These are phyloP conservation scores for Pulveroboletus sp. DNA, from an alignment of 768 basidiomycete species.

Conservation along the genomic window DNA sequence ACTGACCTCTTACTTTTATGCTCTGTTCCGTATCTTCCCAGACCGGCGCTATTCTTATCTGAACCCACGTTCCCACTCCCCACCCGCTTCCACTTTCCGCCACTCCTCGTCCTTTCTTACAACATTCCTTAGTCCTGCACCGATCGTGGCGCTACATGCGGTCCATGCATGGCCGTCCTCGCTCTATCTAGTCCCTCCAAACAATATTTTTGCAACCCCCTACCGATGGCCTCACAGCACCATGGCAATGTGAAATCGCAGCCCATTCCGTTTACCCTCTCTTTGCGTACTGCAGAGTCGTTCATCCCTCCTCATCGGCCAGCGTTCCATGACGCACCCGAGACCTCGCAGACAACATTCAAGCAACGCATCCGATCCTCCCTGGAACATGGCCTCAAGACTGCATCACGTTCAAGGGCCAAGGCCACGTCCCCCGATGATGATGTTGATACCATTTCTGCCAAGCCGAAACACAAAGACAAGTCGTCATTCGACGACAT, in stretches of 20 bases:
- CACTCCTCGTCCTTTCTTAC: constrained; percentile 12
- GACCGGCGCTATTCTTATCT: constrained; percentile 10
- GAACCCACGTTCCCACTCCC: constrained; percentile 19
- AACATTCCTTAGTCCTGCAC: constrained; percentile 9
- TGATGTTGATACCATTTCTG: constrained; percentile 39
- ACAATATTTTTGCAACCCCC: constrained; percentile 39
- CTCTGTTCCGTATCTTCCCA: constrained; percentile 16
- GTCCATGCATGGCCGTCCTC: constrained; percentile 45
- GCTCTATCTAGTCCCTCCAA: constrained; percentile 38
- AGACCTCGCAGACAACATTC: constrained; percentile 51
- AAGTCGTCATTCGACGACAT: constrained; percentile 30
- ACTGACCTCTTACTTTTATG: constrained; percentile 10
- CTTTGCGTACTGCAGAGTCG: constrained; percentile 41
- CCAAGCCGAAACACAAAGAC: constrained; percentile 44
- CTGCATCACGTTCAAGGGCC: constrained; percentile 57
- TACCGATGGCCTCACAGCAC: constrained; percentile 46
- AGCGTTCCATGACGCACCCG: constrained; percentile 31
- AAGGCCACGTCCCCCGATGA: constrained; percentile 41
- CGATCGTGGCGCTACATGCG: constrained; percentile 30
- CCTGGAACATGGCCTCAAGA: constrained; percentile 63
- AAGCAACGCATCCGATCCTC: constrained; percentile 59
- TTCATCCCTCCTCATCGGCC: constrained; percentile 30
- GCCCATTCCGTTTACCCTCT: constrained; percentile 36
- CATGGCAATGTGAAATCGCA: constrained; percentile 34
- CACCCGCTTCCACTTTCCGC: constrained; percentile 6